A percentile compares a stretch with the other conserved stretches of the same genome.
These are phyloP conservation scores for Lophiostoma macrostomum DNA, from an alignment of 495 filamentous ascomycete species.

Conservation along the genomic window DNA sequence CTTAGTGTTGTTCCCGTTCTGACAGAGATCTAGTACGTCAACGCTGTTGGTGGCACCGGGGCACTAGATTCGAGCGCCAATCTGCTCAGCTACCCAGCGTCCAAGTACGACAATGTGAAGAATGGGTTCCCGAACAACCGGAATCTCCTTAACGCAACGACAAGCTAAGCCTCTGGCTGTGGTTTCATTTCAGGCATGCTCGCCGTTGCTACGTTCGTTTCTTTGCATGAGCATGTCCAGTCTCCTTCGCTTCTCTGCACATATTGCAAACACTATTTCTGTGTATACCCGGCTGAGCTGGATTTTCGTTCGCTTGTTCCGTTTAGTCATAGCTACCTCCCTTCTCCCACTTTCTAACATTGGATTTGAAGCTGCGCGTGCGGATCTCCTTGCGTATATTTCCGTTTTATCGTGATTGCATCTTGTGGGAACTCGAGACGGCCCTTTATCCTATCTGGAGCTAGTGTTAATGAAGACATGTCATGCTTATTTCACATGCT, in stretches of 20 bases:
- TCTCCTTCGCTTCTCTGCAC: not conserved
- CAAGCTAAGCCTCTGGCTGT: not conserved
- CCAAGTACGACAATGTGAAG: slow-evolving; percentile 35
- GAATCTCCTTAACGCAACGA: too few relatives aligned
- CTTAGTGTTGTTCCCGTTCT: not conserved
- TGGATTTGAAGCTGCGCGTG: too few relatives aligned
- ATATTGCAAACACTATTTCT: slow-evolving; percentile 1
- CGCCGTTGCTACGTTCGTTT: not conserved
- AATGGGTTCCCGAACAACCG: slow-evolving; percentile 24
- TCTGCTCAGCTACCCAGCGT: slow-evolving; percentile 24
- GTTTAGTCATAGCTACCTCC: too few relatives aligned
- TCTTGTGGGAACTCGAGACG: too few relatives aligned
- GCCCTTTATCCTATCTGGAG: too few relatives aligned
- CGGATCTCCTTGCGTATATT: too few relatives aligned
- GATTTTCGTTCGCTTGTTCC: not conserved
- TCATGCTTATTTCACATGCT: too few relatives aligned
- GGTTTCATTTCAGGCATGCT: not conserved
- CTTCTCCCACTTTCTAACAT: too few relatives aligned
- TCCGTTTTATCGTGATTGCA: too few relatives aligned
- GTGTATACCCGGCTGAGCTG: not conserved
- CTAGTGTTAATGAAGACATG: too few relatives aligned
- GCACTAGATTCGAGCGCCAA: slow-evolving; percentile 28
- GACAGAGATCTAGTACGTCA: slow-evolving; percentile 12
- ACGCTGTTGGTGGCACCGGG: slow-evolving; percentile 21
- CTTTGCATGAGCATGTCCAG: not conserved